These are phyloP conservation scores for Whalleya microplaca DNA, from an alignment of 2,329 filamentous ascomycete genomes.

Conservation along the genomic window DNA sequence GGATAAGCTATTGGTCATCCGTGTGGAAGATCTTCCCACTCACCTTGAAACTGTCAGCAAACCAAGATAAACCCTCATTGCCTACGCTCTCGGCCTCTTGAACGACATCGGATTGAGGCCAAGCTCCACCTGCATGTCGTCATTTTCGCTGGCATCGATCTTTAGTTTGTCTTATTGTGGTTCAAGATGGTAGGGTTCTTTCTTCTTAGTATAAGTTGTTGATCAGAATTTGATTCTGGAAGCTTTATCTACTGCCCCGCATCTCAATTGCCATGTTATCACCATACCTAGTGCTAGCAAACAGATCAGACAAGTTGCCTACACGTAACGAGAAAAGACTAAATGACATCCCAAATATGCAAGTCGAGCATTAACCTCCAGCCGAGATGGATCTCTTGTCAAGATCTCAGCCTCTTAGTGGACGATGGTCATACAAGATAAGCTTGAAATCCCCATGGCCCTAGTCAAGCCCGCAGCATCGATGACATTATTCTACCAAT, in stretches of 20 bases:
- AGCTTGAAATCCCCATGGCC: slow-evolving; percentile 6
- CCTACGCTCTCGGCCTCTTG: too few relatives aligned
- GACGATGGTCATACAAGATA: slow-evolving; percentile 22
- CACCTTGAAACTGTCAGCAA: too few relatives aligned
- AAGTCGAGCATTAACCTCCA: slow-evolving; percentile 26
- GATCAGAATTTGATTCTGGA: slow-evolving; percentile 11
- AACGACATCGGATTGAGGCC: too few relatives aligned
- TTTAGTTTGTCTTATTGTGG: background rate
- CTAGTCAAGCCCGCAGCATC: slow-evolving; percentile 22
- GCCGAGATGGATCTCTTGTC: slow-evolving; percentile 23
- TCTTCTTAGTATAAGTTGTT: too few relatives aligned
- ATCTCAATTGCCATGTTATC: slow-evolving; percentile 27
- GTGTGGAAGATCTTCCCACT: background rate
- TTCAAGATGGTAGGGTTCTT: slow-evolving; percentile 6
- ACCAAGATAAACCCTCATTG: too few relatives aligned
- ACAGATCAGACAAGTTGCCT: slow-evolving; percentile 26
- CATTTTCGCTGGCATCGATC: too few relatives aligned
- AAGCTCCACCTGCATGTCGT: too few relatives aligned
- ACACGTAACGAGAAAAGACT: slow-evolving; percentile 22
- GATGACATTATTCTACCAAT: slow-evolving; percentile 23
- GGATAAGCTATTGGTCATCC: background rate
- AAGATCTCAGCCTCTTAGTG: slow-evolving; percentile 25
- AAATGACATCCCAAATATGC: slow-evolving; percentile 31
- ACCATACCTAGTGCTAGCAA: slow-evolving; percentile 8
- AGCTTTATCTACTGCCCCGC: slow-evolving; percentile 34